Base-by-base conservation (phyloP, 805 yeast genomes). In the Myxozyma lipomycoides region DNA sequence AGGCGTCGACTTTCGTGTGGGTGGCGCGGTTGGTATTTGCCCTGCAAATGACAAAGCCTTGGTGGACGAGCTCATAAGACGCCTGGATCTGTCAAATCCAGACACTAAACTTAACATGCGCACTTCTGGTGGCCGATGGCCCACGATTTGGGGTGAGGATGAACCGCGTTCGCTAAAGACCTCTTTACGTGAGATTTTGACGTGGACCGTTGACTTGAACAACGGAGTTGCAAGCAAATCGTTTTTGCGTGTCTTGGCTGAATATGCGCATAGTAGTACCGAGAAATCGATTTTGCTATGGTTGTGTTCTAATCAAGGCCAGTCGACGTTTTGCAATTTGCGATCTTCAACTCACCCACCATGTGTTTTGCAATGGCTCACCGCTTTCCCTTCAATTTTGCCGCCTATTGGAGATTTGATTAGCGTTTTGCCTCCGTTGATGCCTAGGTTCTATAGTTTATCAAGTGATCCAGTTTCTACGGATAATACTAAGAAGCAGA, bases 391-490 rank as follows among this genome's bases (percentile, higher is more conserved):
- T 52, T 76, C 83, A 3, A 69, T 86, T 38, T 72, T 64, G 40
- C 78, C 88, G 21, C 95, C 95, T 0, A 61, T 84, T 45, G 79
- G 77, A 44, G 78, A 80, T 60, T 61, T 84, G 12, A 70, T 84
- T 37, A 90, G 86, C 56, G 69, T 83, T 25, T 72, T 87, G 54
- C 95, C 95, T 7, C 60, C 72, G 1, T 77, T 88, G 44, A 83
- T 79, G 64, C 95, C 95, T 15, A 69, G 96, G 48, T 69, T 81
- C 44, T 87, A 84, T 64, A 83, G 87, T 54, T 83, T 87, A 39
- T 86, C 95, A 0, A 83, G 90, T 2, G 65, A 67, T 30, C 79
- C 82, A 0, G 62, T 50, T 2, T 42, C 42, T 17, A 22, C 15
- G 7, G 21, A 10, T 7, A 21, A 41, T 4, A 22, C 48, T 23